These are phyloP conservation scores for Mycena maculata DNA, from an alignment of 768 basidiomycete species.

Conservation along the genomic window DNA sequence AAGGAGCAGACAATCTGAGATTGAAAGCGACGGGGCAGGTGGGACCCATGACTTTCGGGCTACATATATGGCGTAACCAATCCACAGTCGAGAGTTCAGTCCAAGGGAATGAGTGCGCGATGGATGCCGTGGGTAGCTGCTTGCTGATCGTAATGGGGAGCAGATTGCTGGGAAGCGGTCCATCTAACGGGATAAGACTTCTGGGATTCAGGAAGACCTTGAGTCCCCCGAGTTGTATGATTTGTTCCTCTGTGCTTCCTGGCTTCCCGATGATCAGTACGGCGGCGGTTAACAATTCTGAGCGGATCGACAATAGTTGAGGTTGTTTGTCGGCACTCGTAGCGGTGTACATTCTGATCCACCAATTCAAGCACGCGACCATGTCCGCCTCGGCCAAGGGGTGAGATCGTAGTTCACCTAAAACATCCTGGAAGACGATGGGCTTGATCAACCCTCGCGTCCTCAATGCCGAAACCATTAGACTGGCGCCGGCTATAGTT, in stretches of 20 bases:
- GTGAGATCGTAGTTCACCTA: slow-evolving; percentile 76
- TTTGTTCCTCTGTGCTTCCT: slow-evolving; percentile 56
- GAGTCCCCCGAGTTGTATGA: slow-evolving; percentile 78
- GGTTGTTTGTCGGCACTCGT: slow-evolving; percentile 41
- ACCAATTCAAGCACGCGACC: slow-evolving; percentile 90
- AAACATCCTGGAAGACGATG: slow-evolving; percentile 85
- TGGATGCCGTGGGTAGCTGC: slow-evolving; percentile 61
- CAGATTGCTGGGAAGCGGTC: slow-evolving; percentile 80
- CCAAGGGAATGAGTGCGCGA: slow-evolving; percentile 77
- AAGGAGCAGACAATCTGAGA: slow-evolving; percentile 70
- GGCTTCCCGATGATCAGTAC: slow-evolving; percentile 61
- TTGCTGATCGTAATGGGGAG: slow-evolving; percentile 77
- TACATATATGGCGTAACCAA: slow-evolving; percentile 79
- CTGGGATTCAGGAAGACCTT: slow-evolving; percentile 77
- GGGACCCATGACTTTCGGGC: slow-evolving; percentile 53
- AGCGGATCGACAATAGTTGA: slow-evolving; percentile 59
- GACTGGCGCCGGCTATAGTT: slow-evolving; percentile 64
- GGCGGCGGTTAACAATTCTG: slow-evolving; percentile 76
- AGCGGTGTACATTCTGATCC: slow-evolving; percentile 61
- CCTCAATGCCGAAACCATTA: slow-evolving; percentile 72
- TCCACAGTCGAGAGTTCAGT: slow-evolving; percentile 77
- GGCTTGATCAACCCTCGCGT: slow-evolving; percentile 73
- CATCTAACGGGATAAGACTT: slow-evolving; percentile 73
- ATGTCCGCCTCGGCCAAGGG: slow-evolving; percentile 81
- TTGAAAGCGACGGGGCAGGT: slow-evolving; percentile 61